These are phyloP conservation scores for Termitomyces sp. DNA, from an alignment of 768 basidiomycete species.

Conservation along the genomic window DNA sequence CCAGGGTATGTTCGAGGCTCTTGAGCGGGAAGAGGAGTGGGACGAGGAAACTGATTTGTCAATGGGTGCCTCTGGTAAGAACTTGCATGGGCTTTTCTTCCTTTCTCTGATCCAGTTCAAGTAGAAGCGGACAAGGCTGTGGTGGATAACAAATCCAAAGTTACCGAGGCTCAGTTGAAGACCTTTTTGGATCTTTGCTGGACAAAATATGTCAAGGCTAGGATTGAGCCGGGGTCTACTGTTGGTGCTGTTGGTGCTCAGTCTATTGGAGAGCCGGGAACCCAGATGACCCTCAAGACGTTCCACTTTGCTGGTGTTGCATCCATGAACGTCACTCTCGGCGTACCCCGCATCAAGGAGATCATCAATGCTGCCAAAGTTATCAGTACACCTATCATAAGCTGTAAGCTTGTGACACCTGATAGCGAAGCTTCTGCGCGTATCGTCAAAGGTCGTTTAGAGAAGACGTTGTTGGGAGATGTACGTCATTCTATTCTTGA, in stretches of 20 bases:
- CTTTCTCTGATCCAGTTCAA: neutral
- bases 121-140: conserved; percentile 64
- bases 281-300: conserved; percentile 99
- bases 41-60: conserved; percentile 74
- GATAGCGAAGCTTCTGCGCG: conserved; percentile 92
- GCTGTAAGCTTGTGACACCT: conserved; percentile 84
- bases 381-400: conserved; percentile 98
- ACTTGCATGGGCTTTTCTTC: neutral
- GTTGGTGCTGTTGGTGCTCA: conserved; percentile 99
- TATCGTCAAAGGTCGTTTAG: conserved; percentile 94
- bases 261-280: conserved; percentile 98
- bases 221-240: conserved; percentile 97
- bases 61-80: conserved; percentile 68
- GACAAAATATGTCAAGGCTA: conserved; percentile 90
- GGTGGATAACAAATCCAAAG: conserved; percentile 89
- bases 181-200: conserved; percentile 85
- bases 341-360: conserved; percentile 99
- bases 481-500: conserved; percentile 38
- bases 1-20: conserved; percentile 82
- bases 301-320: conserved; percentile 99
- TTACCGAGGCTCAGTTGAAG: conserved; percentile 76
- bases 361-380: conserved; percentile 99
- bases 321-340: conserved; percentile 98
- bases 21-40: conserved; percentile 73
- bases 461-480: conserved; percentile 93